Evolutionary conservation across 306 rosid genomes (phyloP).

Genomic region (Dryas octopetala): DNA sequence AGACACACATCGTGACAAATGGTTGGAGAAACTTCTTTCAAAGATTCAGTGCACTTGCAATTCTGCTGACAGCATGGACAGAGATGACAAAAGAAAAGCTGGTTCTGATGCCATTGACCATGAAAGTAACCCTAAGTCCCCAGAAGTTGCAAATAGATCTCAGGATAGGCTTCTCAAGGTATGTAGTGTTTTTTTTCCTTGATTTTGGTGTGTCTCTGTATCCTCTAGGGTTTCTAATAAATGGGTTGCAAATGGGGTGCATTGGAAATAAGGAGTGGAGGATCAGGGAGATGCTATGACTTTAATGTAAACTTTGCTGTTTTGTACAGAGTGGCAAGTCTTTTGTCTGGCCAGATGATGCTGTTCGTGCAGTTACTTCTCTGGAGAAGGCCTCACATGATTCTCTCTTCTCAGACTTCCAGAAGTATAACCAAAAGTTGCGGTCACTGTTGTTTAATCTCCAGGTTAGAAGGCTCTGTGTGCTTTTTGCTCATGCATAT

Average conservation of each 20-base stretch:
- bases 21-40: conserved; percentile 82
- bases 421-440: conserved; percentile 86
- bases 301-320: conserved; percentile 7
- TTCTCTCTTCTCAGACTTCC: conserved; percentile 59
- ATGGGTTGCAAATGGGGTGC: not conserved
- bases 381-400: conserved; percentile 85
- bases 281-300: conserved; percentile 8
- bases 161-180: conserved; percentile 60
- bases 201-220: not conserved
- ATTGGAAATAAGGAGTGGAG: not conserved
- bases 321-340: conserved; percentile 51
- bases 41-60: conserved; percentile 56
- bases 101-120: conserved; percentile 38
- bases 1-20: conserved; percentile 75
- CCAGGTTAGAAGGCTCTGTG: conserved; percentile 55
- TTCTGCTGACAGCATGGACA: conserved; percentile 36
- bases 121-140: conserved; percentile 35
- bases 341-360: conserved; percentile 88
- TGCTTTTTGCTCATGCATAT: conserved; percentile 15
- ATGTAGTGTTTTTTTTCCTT: conserved; percentile 12
- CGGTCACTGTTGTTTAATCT: conserved; percentile 66
- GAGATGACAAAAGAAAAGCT: conserved; percentile 46
- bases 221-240: not conserved
- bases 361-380: conserved; percentile 65
- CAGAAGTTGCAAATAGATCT: conserved; percentile 36